Evolutionary conservation across 2,329 filamentous ascomycete species (phyloP).

Genomic region (Trichoderma harzianum): DNA sequence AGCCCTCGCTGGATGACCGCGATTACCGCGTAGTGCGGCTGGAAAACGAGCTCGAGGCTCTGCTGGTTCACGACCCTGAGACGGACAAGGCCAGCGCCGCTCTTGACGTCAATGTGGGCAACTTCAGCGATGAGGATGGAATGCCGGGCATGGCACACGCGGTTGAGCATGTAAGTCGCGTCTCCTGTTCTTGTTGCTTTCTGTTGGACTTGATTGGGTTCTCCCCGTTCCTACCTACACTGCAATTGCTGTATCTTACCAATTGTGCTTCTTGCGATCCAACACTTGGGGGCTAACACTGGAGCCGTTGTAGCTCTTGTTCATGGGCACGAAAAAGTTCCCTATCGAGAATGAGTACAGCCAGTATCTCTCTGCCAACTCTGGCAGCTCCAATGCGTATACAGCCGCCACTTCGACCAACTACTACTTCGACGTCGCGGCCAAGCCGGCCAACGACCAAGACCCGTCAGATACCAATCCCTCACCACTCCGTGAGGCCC

Average conservation of each 20-base stretch:
- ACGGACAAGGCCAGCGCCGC: conserved; percentile 97
- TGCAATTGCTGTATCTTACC: background rate
- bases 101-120: conserved; percentile 93
- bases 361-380: conserved; percentile 85
- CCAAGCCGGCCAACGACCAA: conserved; percentile 64
- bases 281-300: background rate
- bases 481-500: conserved; percentile 68
- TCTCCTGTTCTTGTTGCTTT: background rate
- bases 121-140: conserved; percentile 85
- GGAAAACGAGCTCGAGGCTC: conserved; percentile 80
- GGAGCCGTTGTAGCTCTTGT: conserved; percentile 61
- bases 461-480: conserved; percentile 54
- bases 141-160: conserved; percentile 96
- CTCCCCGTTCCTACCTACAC: background rate
- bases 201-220: background rate
- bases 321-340: conserved; percentile 99
- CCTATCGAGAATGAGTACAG: conserved; percentile 95
- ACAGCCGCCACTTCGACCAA: conserved; percentile 92
- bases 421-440: conserved; percentile 94
- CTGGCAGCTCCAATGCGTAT: conserved; percentile 91
- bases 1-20: conserved; percentile 79
- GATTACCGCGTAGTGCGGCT: conserved; percentile 84
- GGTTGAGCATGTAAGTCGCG: conserved; percentile 71
- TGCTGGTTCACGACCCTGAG: conserved; percentile 89
- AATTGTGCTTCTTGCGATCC: background rate